Evolutionary conservation across 75 land plant genomes (phyloP).

Genomic region (Azolla pinnata): DNA sequence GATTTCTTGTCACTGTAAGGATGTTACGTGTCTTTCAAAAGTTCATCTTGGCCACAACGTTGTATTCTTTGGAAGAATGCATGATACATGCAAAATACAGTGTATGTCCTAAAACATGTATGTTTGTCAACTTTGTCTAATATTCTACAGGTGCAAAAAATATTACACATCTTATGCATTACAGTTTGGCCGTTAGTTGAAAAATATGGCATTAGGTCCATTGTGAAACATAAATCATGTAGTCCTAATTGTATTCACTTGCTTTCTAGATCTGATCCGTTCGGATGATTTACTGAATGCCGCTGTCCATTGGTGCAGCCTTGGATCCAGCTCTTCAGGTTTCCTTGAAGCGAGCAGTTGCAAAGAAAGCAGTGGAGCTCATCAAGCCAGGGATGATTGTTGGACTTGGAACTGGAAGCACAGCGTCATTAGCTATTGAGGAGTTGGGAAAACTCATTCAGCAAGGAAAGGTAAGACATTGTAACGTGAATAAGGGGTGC

Average conservation of each 20-base stretch:
- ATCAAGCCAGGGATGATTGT: slow-evolving; percentile 54
- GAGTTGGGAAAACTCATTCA: slow-evolving; percentile 42
- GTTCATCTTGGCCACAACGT: too few relatives aligned
- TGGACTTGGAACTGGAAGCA: slow-evolving; percentile 53
- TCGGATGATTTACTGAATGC: too few relatives aligned
- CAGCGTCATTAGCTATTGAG: slow-evolving; percentile 49
- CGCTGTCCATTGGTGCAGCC: slow-evolving; percentile 19
- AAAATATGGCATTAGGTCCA: not conserved
- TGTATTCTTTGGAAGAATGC: too few relatives aligned
- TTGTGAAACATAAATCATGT: not conserved
- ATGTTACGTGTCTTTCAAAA: too few relatives aligned
- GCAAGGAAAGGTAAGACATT: slow-evolving; percentile 37
- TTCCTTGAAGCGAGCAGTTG: slow-evolving; percentile 41
- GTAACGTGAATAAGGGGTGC: too few relatives aligned
- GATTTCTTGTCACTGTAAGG: too few relatives aligned
- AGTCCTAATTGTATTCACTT: not conserved
- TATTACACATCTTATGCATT: not conserved
- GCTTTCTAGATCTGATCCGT: too few relatives aligned
- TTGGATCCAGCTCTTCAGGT: slow-evolving; percentile 21
- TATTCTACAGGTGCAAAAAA: not conserved
- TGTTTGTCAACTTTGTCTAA: not conserved
- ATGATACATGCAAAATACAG: too few relatives aligned
- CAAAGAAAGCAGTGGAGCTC: slow-evolving; percentile 42
- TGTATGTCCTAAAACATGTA: too few relatives aligned
- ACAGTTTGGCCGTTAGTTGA: not conserved